Evolutionary conservation across 2,329 filamentous ascomycete species (phyloP).

Genomic region (Aureobasidium subglaciale): DNA sequence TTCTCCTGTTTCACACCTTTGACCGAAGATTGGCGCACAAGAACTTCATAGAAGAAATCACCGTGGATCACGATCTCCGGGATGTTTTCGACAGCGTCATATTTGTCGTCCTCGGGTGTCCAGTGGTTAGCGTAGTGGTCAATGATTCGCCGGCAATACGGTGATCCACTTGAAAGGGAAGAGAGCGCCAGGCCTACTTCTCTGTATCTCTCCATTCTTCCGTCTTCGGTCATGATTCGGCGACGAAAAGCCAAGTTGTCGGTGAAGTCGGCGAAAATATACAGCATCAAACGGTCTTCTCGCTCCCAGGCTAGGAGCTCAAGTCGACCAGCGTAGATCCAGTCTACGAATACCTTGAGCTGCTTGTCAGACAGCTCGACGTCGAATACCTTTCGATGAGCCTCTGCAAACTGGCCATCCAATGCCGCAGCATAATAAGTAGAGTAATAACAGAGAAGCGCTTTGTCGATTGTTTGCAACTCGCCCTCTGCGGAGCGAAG

Average conservation of each 20-base stretch:
- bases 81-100: neutral
- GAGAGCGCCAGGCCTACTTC: neutral
- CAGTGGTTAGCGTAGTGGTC: neutral
- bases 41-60: neutral
- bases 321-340: neutral
- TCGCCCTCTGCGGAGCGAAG: neutral
- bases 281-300: neutral
- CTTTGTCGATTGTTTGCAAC: neutral
- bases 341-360: neutral
- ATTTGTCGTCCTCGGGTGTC: neutral
- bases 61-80: neutral
- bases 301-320: neutral
- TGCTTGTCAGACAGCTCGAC: neutral
- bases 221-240: neutral
- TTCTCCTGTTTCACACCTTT: neutral
- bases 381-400: neutral
- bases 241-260: constrained; percentile 2
- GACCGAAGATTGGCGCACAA: neutral
- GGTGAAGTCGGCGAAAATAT: neutral
- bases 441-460: constrained; percentile 6
- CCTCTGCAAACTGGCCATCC: neutral
- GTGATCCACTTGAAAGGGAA: neutral
- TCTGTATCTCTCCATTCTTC: neutral
- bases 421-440: neutral
- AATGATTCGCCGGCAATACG: neutral